These are phyloP conservation scores for Collybiopsis luxurians DNA, from an alignment of 768 basidiomycete genomes.

Conservation along the genomic window DNA sequence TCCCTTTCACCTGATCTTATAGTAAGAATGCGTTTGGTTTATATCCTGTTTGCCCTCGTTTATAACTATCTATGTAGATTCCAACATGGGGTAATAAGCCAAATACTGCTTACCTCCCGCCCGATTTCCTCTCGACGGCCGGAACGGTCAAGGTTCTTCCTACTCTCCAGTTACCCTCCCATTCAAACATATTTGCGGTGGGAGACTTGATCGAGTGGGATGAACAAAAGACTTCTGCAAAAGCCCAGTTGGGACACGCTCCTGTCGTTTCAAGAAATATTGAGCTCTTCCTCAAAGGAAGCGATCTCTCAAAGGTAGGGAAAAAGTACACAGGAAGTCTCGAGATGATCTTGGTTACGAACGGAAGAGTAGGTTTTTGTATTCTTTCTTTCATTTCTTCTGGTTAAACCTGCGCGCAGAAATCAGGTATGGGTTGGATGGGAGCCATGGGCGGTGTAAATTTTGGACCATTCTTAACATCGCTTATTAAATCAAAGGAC, in stretches of 20 bases:
- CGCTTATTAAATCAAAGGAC: slow-evolving; percentile 38
- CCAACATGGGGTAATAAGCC: slow-evolving; percentile 15
- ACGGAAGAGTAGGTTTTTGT: slow-evolving; percentile 38
- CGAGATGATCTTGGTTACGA: slow-evolving; percentile 52
- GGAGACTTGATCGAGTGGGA: slow-evolving; percentile 64
- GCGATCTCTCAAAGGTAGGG: slow-evolving; percentile 26
- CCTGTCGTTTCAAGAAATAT: slow-evolving; percentile 49
- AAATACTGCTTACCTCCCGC: slow-evolving; percentile 34
- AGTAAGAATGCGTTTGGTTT: slow-evolving; percentile 36
- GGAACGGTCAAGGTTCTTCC: slow-evolving; percentile 50
- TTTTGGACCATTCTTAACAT: slow-evolving; percentile 42
- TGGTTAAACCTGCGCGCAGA: slow-evolving; percentile 22
- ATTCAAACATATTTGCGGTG: slow-evolving; percentile 58
- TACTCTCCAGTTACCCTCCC: slow-evolving; percentile 51
- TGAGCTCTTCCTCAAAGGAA: slow-evolving; percentile 37
- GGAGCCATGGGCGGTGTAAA: slow-evolving; percentile 45
- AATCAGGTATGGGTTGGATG: slow-evolving; percentile 39
- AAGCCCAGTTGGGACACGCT: slow-evolving; percentile 43
- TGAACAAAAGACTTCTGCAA: slow-evolving; percentile 59
- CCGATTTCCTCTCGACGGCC: slow-evolving; percentile 15
- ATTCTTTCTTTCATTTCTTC: neutral
- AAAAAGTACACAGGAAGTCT: slow-evolving; percentile 45
- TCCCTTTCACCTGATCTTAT: slow-evolving; percentile 40
- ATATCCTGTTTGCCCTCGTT: slow-evolving; percentile 18
- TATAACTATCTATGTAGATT: slow-evolving; percentile 12